Conservation (phyloP, 2,329 filamentous ascomycete genomes). For the Fusarium dlaminii region DNA sequence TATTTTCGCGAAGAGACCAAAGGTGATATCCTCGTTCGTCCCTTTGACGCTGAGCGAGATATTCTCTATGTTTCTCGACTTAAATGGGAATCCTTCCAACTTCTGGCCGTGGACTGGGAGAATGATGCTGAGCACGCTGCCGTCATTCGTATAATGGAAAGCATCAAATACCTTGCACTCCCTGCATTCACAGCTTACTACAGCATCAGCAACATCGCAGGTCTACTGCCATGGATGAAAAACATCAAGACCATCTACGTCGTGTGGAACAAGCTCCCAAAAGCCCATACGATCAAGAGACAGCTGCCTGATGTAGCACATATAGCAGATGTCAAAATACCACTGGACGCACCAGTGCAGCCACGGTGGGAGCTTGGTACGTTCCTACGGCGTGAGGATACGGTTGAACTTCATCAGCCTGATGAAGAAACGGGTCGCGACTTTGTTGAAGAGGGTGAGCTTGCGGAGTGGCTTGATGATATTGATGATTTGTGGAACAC, state of each 20-base stretch:
- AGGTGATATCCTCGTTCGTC: constrained; percentile 20
- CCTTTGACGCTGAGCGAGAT: constrained; percentile 23
- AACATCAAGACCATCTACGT: constrained; percentile 32
- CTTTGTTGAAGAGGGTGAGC: background rate
- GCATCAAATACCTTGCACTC: constrained; percentile 37
- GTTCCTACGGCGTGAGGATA: background rate
- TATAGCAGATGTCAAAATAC: background rate
- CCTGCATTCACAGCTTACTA: constrained; percentile 42
- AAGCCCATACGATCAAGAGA: background rate
- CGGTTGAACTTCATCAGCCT: constrained; percentile 6
- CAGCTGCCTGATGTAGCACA: background rate
- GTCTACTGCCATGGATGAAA: constrained; percentile 20
- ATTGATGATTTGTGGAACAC: constrained; percentile 20
- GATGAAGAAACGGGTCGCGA: background rate
- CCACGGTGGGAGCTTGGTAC: constrained; percentile 11
- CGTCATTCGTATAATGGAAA: constrained; percentile 2
- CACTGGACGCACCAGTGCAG: background rate
- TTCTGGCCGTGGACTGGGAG: background rate
- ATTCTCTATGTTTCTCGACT: constrained; percentile 29
- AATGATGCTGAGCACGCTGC: background rate
- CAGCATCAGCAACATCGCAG: constrained; percentile 25
- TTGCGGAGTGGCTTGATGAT: constrained; percentile 19
- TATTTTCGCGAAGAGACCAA: constrained; percentile 13
- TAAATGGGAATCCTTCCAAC: constrained; percentile 31
- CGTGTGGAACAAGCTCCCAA: constrained; percentile 39